Percentiles rank a stretch among this genome's conserved stretches.
Conservation (phyloP, 768 basidiomycete species). For the Tylopilus rubrobrunneus region DNA sequence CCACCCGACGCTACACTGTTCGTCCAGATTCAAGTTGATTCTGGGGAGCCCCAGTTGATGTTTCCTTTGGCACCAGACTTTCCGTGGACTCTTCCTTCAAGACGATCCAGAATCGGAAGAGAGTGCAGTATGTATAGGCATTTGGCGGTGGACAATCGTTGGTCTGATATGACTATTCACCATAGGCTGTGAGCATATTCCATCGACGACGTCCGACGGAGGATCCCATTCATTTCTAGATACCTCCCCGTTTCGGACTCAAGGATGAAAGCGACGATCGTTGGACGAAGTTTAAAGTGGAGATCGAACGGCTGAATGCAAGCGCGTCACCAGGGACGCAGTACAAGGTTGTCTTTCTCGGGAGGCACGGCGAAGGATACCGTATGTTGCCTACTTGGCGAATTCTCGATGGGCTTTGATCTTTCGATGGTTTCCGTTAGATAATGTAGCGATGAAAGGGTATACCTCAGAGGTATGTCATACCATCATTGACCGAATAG, state of each 20-base stretch:
- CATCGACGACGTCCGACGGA: too few species aligned
- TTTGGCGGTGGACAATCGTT: not conserved
- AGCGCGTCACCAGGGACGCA: constrained; percentile 33
- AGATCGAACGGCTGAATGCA: constrained; percentile 44
- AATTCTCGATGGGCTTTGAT: not conserved
- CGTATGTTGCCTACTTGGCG: constrained; percentile 42
- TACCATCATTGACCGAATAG: not conserved
- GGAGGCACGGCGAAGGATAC: constrained; percentile 70
- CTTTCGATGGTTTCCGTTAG: constrained; percentile 43
- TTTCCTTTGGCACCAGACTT: not conserved
- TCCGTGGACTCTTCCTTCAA: constrained; percentile 18
- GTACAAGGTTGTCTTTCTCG: constrained; percentile 64
- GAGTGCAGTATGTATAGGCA: constrained; percentile 7
- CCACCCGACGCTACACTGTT: constrained; percentile 14
- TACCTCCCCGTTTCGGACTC: constrained; percentile 57
- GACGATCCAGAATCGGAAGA: constrained; percentile 14
- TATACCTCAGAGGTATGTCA: constrained; percentile 48
- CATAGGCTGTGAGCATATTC: constrained; percentile 14
- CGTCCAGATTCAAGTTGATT: constrained; percentile 3
- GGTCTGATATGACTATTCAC: not conserved
- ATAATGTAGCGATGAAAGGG: constrained; percentile 66
- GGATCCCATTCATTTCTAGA: constrained; percentile 29
- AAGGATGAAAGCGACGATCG: constrained; percentile 46
- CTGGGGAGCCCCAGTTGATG: not conserved
- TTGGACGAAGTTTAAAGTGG: constrained; percentile 44